Conservation (phyloP, 2,329 filamentous ascomycete genomes). For the Didymosphaeria variabile region DNA sequence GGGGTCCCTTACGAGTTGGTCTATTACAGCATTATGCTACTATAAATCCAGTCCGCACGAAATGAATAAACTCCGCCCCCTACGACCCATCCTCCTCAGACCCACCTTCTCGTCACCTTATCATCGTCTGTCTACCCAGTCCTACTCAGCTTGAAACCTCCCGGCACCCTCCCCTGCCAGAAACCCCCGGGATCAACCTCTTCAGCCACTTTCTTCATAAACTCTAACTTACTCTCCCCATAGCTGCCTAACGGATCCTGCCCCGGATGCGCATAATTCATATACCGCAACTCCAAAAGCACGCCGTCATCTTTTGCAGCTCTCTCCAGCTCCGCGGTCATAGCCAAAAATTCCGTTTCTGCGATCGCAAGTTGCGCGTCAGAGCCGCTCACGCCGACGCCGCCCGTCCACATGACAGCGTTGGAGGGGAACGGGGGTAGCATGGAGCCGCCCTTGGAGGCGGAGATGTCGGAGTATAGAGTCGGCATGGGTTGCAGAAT, state of each 20-base stretch:
- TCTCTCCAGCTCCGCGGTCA: constrained; percentile 2
- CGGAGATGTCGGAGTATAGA: constrained; percentile 10
- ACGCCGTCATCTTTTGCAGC: constrained; percentile 4
- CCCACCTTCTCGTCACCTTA: background rate
- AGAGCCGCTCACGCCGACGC: constrained; percentile 11
- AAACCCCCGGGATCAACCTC: constrained; percentile 26
- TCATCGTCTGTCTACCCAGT: background rate
- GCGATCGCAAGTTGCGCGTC: constrained; percentile 11
- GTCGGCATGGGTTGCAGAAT: constrained; percentile 26
- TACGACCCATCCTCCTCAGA: background rate
- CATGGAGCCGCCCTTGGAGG: constrained; percentile 24
- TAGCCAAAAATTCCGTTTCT: constrained; percentile 5
- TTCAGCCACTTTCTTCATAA: constrained; percentile 18
- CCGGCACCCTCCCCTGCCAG: constrained; percentile 19
- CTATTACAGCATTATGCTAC: too few relatives aligned
- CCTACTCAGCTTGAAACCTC: background rate
- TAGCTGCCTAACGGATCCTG: constrained; percentile 29
- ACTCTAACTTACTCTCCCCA: constrained; percentile 22
- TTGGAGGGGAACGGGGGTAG: constrained; percentile 20
- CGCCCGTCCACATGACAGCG: constrained; percentile 19
- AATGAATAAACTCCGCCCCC: too few relatives aligned
- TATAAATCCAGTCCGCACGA: too few relatives aligned
- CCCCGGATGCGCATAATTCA: constrained; percentile 28
- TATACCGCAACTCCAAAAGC: constrained; percentile 14
- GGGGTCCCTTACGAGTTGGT: too few relatives aligned